Conservation (phyloP, 768 basidiomycete species). For the Boletus rufocinnamomeus region DNA sequence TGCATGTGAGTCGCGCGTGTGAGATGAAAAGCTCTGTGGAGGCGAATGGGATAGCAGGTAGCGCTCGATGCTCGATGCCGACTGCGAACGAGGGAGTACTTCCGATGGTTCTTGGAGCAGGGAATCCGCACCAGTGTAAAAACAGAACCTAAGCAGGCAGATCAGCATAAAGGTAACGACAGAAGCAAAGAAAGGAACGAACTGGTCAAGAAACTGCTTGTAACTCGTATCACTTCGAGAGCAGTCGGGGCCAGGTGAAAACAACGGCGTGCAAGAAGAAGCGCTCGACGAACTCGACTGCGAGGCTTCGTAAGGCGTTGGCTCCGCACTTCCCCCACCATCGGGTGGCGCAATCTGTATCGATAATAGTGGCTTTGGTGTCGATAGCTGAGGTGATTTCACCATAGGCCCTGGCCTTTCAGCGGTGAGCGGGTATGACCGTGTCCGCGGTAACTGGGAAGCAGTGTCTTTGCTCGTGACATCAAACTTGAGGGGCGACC, state of each 20-base stretch:
- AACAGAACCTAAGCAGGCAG: slow-evolving; percentile 62
- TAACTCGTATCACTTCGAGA: slow-evolving; percentile 46
- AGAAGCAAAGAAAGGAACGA: slow-evolving; percentile 26
- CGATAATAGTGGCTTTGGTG: slow-evolving; percentile 14
- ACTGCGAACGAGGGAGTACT: slow-evolving; percentile 43
- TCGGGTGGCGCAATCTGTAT: slow-evolving; percentile 15
- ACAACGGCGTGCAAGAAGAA: slow-evolving; percentile 45
- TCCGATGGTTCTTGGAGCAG: slow-evolving; percentile 32
- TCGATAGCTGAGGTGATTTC: slow-evolving; percentile 13
- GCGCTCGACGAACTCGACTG: slow-evolving; percentile 47
- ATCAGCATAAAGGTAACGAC: slow-evolving; percentile 3
- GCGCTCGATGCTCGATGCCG: slow-evolving; percentile 57
- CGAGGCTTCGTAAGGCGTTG: slow-evolving; percentile 51
- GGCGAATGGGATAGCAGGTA: slow-evolving; percentile 42
- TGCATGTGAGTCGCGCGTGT: slow-evolving; percentile 22
- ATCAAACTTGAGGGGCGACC: slow-evolving; percentile 40
- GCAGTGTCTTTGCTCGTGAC: slow-evolving; percentile 25
- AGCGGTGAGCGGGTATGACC: slow-evolving; percentile 39
- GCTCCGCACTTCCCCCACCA: slow-evolving; percentile 35
- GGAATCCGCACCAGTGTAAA: slow-evolving; percentile 65
- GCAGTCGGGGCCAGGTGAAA: slow-evolving; percentile 41
- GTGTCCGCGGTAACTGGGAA: slow-evolving; percentile 31
- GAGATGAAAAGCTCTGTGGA: slow-evolving; percentile 29
- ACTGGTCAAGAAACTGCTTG: slow-evolving; percentile 66
- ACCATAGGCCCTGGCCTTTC: slow-evolving; percentile 1